Conservation (phyloP, 306 rosid species). For the Ceratonia siliqua region DNA sequence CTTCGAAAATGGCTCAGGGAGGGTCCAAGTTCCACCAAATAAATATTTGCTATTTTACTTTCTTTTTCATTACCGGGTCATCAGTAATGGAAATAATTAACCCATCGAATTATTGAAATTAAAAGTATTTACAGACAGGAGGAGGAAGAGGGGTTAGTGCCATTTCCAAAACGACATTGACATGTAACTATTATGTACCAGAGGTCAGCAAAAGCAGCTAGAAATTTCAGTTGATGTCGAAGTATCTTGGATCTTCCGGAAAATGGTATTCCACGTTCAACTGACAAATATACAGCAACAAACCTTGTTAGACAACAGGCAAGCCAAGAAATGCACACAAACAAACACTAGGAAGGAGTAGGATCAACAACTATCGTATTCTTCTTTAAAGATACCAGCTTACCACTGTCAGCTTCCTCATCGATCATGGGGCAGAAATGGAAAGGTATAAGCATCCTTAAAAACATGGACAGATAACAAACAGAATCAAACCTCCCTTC, state of each 20-base stretch:
- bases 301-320: slow-evolving; percentile 23
- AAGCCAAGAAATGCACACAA: slow-evolving; percentile 4
- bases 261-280: slow-evolving; percentile 91
- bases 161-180: slow-evolving; percentile 28
- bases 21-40: not conserved
- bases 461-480: not conserved
- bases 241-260: slow-evolving; percentile 94
- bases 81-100: slow-evolving; percentile 32
- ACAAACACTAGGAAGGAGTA: not conserved
- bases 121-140: slow-evolving; percentile 45
- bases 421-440: not conserved
- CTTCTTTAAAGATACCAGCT: too few species aligned
- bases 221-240: slow-evolving; percentile 64
- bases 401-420: not conserved
- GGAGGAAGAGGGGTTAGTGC: slow-evolving; percentile 36
- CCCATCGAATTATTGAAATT: slow-evolving; percentile 47
- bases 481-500: not conserved
- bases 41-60: not conserved
- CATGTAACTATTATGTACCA: slow-evolving; percentile 39
- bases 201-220: slow-evolving; percentile 33
- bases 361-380: too few species aligned
- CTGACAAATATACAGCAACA: slow-evolving; percentile 50
- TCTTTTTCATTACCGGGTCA: slow-evolving; percentile 14
- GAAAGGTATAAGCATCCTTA: not conserved
- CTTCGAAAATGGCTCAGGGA: slow-evolving; percentile 2